These are phyloP conservation scores for Geotrichum siamense DNA, from an alignment of 1,139 yeast genomes.

Conservation along the genomic window DNA sequence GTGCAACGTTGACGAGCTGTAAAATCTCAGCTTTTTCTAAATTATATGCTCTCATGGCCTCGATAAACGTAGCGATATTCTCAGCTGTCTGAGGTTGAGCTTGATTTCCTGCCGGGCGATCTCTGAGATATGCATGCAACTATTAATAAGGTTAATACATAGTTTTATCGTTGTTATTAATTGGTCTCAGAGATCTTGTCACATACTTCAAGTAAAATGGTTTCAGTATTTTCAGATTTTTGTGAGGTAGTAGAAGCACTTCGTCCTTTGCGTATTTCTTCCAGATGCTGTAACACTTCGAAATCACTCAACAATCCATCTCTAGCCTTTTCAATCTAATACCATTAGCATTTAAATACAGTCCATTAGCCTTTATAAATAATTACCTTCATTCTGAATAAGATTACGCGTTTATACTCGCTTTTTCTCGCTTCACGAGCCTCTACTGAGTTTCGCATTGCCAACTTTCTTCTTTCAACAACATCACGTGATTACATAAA, in stretches of 20 bases:
- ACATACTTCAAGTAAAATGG: slow-evolving; percentile 53
- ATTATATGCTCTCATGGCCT: slow-evolving; percentile 45
- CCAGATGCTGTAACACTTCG: slow-evolving; percentile 61
- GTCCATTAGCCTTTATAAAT: neutral
- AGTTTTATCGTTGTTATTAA: slow-evolving; percentile 28
- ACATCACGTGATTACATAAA: slow-evolving; percentile 1
- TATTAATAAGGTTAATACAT: slow-evolving; percentile 27
- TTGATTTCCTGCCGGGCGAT: slow-evolving; percentile 40
- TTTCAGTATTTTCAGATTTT: slow-evolving; percentile 44
- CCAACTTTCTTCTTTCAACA: neutral
- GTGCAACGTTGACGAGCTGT: slow-evolving; percentile 75
- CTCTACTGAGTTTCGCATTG: neutral
- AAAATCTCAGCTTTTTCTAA: slow-evolving; percentile 78
- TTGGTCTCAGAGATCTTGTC: neutral
- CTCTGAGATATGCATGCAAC: slow-evolving; percentile 43
- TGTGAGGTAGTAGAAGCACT: slow-evolving; percentile 27
- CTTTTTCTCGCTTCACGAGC: neutral
- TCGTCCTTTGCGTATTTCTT: slow-evolving; percentile 44
- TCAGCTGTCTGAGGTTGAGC: slow-evolving; percentile 39
- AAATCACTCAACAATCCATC: slow-evolving; percentile 63
- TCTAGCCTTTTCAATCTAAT: slow-evolving; percentile 42
- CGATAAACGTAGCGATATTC: slow-evolving; percentile 44
- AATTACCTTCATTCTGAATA: slow-evolving; percentile 13
- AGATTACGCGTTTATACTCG: neutral
- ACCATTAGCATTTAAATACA: neutral